Conservation (phyloP, 148 eudicot genomes). For the Pouteria glomerata region DNA sequence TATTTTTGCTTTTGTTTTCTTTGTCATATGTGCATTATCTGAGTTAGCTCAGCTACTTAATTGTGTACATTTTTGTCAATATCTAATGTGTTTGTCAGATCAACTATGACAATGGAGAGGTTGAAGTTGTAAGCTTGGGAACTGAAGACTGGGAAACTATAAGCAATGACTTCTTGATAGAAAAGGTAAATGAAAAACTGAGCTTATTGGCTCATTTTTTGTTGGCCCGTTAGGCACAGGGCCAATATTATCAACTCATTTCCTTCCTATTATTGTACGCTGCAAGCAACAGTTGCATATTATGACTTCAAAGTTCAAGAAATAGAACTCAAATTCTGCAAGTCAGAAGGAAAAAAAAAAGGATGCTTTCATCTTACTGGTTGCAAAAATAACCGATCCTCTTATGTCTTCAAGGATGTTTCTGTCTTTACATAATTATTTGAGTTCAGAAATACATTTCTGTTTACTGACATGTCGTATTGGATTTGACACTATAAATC, state of each 20-base stretch:
- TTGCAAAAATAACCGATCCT: neutral
- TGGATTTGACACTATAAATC: too few species aligned
- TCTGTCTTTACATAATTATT: neutral
- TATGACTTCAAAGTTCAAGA: too few species aligned
- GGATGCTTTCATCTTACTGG: neutral
- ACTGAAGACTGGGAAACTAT: conserved; percentile 17
- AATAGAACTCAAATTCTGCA: neutral
- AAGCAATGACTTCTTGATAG: conserved; percentile 1
- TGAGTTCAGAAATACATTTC: neutral
- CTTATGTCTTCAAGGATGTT: too few species aligned
- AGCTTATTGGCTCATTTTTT: neutral
- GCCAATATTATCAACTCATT: neutral
- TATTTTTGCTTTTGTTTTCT: neutral
- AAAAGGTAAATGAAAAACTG: conserved; percentile 7
- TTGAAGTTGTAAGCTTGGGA: conserved; percentile 15
- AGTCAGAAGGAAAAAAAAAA: neutral
- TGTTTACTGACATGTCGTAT: too few species aligned
- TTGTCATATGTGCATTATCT: neutral
- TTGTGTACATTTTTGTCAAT: neutral
- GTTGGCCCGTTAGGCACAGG: neutral
- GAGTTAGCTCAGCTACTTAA: neutral
- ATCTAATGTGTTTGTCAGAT: conserved; percentile 3
- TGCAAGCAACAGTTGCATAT: too few species aligned
- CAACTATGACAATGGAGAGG: conserved; percentile 15
- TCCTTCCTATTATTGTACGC: conserved; percentile 1